Conservation (phyloP, 2,329 filamentous ascomycete species). For the Spiromastix sp. region DNA sequence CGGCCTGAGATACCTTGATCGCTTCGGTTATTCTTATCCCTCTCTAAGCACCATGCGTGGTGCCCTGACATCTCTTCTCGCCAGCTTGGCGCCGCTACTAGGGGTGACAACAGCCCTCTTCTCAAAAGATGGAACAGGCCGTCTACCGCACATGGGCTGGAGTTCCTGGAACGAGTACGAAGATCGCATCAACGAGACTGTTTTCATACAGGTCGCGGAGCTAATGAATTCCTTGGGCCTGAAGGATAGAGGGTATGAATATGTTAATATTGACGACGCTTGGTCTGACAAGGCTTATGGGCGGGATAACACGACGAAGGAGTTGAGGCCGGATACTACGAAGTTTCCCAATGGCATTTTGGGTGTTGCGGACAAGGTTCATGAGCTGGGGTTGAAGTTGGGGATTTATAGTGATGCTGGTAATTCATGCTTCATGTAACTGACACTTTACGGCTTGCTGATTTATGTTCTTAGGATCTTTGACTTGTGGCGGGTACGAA, state of each 20-base stretch:
- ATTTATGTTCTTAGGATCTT: neutral
- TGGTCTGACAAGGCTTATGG: constrained; percentile 19
- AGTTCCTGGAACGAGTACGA: constrained; percentile 8
- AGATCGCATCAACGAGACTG: constrained; percentile 5
- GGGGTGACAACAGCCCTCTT: neutral
- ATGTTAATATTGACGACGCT: constrained; percentile 27
- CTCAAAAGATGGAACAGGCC: neutral
- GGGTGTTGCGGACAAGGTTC: constrained; percentile 40
- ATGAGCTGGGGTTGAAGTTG: constrained; percentile 44
- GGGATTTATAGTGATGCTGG: constrained; percentile 42
- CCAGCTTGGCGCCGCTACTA: neutral
- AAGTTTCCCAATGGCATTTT: constrained; percentile 48
- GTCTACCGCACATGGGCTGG: constrained; percentile 34
- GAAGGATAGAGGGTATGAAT: constrained; percentile 19
- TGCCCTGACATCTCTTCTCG: neutral
- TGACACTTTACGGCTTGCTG: neutral
- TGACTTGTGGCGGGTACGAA: constrained; percentile 36
- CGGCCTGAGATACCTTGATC: neutral
- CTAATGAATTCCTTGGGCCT: constrained; percentile 16
- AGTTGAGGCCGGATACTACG: constrained; percentile 24
- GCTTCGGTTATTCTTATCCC: neutral
- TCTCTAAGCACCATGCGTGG: neutral
- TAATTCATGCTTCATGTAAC: neutral
- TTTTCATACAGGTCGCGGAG: constrained; percentile 2
- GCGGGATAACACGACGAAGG: constrained; percentile 16